Evolutionary conservation across 805 yeast genomes (phyloP).

Genomic region (Clavispora carvajalis): DNA sequence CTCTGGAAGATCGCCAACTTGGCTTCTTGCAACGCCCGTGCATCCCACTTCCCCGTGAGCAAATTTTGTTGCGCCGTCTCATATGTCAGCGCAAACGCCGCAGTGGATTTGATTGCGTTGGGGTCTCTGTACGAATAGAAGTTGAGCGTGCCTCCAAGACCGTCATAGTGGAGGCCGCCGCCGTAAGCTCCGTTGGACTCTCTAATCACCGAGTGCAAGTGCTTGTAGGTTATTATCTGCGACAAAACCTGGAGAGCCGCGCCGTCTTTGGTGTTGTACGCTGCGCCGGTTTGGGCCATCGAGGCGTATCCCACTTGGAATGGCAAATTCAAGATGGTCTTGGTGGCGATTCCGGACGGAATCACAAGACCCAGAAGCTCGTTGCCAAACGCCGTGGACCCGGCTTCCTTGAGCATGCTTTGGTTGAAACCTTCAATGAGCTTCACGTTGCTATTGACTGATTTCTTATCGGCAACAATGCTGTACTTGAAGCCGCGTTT

Average conservation of each 20-base stretch:
- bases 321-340: conserved; percentile 64
- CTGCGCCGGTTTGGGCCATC: conserved; percentile 57
- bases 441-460: conserved; percentile 30
- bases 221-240: conserved; percentile 73
- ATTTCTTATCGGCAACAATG: conserved; percentile 52
- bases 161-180: conserved; percentile 84
- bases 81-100: conserved; percentile 42
- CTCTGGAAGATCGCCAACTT: conserved; percentile 87
- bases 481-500: conserved; percentile 42
- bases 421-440: conserved; percentile 27
- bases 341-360: conserved; percentile 15
- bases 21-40: conserved; percentile 76
- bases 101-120: conserved; percentile 64
- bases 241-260: conserved; percentile 82
- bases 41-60: conserved; percentile 44
- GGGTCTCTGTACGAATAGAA: conserved; percentile 95
- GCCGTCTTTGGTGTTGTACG: conserved; percentile 67
- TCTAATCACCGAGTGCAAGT: conserved; percentile 82
- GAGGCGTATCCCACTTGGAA: conserved; percentile 87
- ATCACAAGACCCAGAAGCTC: conserved; percentile 14
- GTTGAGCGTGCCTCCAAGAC: conserved; percentile 72
- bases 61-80: conserved; percentile 42
- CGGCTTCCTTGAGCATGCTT: conserved; percentile 4
- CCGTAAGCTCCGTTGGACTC: conserved; percentile 99
- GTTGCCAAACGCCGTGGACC: conserved; percentile 6